phyloP scores from a whole-genome alignment of 805 yeast species.

The Cyberlindnera bimundalis region DNA sequence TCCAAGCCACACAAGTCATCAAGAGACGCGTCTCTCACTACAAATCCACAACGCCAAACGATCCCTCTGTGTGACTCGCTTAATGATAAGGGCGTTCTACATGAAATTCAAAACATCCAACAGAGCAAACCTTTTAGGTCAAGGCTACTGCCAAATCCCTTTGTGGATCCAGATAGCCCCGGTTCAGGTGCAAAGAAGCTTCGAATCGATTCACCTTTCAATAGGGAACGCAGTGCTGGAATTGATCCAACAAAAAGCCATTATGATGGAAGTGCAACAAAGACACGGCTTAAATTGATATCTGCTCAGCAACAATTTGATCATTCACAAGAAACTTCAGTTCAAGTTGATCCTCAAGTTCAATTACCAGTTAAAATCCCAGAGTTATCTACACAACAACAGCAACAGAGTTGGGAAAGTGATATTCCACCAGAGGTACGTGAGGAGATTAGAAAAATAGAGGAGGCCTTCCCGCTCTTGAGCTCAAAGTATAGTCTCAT shows the following conservation, averaged over 20 bases:
- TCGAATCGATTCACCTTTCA: conserved; percentile 21
- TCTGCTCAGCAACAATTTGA: conserved; percentile 1
- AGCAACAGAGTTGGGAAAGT: conserved; percentile 27
- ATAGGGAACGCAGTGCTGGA: conserved; percentile 4
- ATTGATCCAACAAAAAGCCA: background rate
- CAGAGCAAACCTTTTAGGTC: background rate
- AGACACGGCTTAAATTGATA: conserved; percentile 5
- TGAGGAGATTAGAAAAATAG: conserved; percentile 55
- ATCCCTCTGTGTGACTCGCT: conserved; percentile 1
- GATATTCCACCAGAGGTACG: conserved; percentile 50
- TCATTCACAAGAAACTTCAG: background rate
- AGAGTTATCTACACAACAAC: no score
- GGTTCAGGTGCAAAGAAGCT: conserved; percentile 11
- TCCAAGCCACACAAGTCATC: background rate
- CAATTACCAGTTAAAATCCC: background rate
- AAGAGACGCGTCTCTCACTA: conserved; percentile 6
- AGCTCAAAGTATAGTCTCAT: conserved; percentile 31
- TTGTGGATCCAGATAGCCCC: conserved; percentile 16
- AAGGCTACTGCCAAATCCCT: conserved; percentile 13
- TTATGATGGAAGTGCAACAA: conserved; percentile 1
- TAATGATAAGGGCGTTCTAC: background rate
- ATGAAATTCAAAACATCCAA: conserved; percentile 7
- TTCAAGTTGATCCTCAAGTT: no score
- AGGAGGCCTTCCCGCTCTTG: conserved; percentile 52
- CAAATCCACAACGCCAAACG: background rate